Evolutionary conservation across 805 yeast genomes (phyloP).

Genomic region (Candida incommunis): DNA sequence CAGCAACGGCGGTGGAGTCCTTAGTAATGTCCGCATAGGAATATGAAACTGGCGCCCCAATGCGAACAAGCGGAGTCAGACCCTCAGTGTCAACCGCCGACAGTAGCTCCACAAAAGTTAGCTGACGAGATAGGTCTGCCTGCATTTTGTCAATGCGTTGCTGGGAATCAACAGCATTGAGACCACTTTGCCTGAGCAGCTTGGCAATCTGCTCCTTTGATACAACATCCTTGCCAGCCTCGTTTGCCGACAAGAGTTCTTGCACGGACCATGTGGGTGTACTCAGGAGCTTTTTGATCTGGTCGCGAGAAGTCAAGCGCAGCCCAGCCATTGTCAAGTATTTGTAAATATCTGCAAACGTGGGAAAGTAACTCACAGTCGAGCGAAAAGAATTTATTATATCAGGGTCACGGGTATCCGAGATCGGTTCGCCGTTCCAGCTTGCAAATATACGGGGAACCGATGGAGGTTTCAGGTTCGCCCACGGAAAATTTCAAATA

Average conservation of each 20-base stretch:
- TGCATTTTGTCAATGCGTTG: not conserved
- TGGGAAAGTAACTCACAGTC: too few species aligned
- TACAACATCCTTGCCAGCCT: not conserved
- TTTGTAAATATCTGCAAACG: too few species aligned
- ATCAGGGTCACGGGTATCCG: not conserved
- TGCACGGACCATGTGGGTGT: not conserved
- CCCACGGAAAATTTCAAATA: too few species aligned
- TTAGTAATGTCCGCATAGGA: not conserved
- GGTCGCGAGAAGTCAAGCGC: not conserved
- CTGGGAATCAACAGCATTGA: not conserved
- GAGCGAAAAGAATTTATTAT: too few species aligned
- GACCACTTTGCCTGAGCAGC: not conserved
- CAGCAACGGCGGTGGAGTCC: not conserved
- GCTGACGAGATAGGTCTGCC: not conserved
- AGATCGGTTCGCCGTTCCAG: too few species aligned
- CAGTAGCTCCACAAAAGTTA: not conserved
- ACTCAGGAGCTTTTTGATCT: not conserved
- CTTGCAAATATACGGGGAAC: not conserved
- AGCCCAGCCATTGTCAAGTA: not conserved
- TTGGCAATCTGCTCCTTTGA: not conserved
- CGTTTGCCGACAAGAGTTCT: not conserved
- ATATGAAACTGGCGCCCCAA: not conserved
- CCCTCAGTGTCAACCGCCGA: not conserved
- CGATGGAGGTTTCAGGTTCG: not conserved
- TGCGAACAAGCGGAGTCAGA: not conserved